A percentile compares a stretch with the other conserved stretches of the same genome.
phyloP scores from a whole-genome alignment of 129 eudicot genomes.

The Saussurea involucrata region DNA sequence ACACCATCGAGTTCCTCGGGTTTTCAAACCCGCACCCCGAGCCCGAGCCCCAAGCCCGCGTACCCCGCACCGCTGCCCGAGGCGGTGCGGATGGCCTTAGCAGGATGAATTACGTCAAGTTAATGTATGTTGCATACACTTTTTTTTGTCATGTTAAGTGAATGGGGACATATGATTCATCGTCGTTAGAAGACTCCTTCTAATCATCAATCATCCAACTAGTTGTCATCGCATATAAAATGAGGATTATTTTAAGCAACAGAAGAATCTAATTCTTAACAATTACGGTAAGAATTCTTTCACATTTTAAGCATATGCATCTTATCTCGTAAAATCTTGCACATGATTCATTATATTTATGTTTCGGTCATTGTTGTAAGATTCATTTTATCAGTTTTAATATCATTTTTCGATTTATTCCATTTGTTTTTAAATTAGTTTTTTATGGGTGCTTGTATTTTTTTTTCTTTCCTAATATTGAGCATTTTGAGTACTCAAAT shows the following conservation, averaged over 20 bases:
- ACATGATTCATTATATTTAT: background rate
- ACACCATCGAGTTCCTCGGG: too few species aligned
- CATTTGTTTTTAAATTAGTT: too few species aligned
- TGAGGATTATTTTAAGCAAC: background rate
- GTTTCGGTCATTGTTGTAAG: background rate
- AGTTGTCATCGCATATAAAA: background rate
- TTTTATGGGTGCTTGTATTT: too few species aligned
- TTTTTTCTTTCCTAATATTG: too few species aligned
- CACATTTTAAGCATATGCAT: background rate
- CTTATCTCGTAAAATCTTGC: background rate
- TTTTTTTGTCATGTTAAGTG: background rate
- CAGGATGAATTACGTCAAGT: background rate
- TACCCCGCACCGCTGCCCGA: too few species aligned
- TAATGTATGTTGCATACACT: background rate
- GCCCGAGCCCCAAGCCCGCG: too few species aligned
- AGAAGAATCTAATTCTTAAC: background rate
- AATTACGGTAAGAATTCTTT: background rate
- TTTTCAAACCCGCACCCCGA: too few species aligned
- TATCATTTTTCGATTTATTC: background rate
- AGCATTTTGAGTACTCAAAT: background rate
- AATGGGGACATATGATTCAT: background rate
- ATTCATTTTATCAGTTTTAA: too few species aligned
- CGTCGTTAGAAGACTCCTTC: background rate
- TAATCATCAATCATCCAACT: background rate
- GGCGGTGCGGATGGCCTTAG: too few species aligned